Percentiles rank a stretch among this genome's conserved stretches.
These are phyloP conservation scores for Orbilia ellipsospora DNA, from an alignment of 2,329 filamentous ascomycete species.

Conservation along the genomic window DNA sequence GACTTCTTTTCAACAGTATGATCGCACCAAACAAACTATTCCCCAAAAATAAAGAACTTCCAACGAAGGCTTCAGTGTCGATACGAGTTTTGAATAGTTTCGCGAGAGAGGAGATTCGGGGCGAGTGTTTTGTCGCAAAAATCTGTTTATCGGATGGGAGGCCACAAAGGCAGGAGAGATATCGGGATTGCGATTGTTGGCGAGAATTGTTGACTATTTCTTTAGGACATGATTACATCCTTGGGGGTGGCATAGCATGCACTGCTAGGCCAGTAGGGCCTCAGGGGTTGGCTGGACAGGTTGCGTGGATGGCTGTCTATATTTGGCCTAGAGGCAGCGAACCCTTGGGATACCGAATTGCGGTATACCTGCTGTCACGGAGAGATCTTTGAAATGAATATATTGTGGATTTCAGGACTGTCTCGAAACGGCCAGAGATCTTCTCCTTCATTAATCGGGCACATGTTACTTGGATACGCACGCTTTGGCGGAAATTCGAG, in stretches of 20 bases:
- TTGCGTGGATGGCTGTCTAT: constrained; percentile 5
- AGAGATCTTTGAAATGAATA: constrained; percentile 4
- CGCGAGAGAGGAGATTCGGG: neutral
- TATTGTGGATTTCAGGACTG: neutral
- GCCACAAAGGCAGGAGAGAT: constrained; percentile 20
- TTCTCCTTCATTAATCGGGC: constrained; percentile 1
- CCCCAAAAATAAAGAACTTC: neutral
- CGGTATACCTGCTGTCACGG: constrained; percentile 1
- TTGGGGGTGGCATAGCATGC: constrained; percentile 6
- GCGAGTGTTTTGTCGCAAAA: neutral
- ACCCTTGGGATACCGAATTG: neutral
- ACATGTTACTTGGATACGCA: constrained; percentile 7
- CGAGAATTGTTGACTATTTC: neutral
- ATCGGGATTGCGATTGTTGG: neutral
- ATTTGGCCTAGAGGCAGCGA: constrained; percentile 16
- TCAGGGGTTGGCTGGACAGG: constrained; percentile 26
- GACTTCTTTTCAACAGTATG: neutral
- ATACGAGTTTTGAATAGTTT: neutral
- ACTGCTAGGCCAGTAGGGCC: neutral
- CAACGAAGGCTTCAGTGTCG: neutral
- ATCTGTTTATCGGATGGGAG: constrained; percentile 3
- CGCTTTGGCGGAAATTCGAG: neutral
- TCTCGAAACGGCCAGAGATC: neutral
- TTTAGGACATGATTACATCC: neutral
- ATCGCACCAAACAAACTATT: neutral